Percentiles rank a stretch among this genome's conserved stretches.
phyloP scores from a whole-genome alignment of 345 rosid species.

The Pistacia vera region DNA sequence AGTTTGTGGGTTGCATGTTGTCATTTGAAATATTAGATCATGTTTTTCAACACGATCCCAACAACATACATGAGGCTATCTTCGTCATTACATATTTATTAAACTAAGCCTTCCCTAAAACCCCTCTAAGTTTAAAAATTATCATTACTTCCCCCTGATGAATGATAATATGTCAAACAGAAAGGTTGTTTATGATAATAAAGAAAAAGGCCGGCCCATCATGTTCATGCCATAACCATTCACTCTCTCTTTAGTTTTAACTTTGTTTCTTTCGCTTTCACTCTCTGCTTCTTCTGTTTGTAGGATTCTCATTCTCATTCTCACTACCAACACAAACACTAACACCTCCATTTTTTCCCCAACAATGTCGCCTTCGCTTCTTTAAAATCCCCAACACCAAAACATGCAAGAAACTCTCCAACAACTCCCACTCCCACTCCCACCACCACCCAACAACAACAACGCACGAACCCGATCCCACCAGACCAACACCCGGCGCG shows the following conservation, averaged over 20 bases:
- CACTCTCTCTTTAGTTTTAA: not conserved
- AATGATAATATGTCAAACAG: too few species aligned
- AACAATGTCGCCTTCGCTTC: not conserved
- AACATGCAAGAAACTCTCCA: not conserved
- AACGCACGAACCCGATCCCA: not conserved
- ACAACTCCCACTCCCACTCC: not conserved
- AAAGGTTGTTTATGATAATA: too few species aligned
- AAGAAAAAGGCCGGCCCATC: too few species aligned
- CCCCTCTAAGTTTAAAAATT: too few species aligned
- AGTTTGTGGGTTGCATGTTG: too few species aligned
- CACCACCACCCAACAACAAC: not conserved
- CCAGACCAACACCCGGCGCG: slow-evolving; percentile 17
- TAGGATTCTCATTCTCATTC: not conserved
- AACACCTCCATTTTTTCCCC: not conserved
- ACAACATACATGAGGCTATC: too few species aligned
- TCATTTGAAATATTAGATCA: too few species aligned
- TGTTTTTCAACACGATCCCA: too few species aligned
- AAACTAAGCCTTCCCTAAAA: too few species aligned
- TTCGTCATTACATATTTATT: too few species aligned
- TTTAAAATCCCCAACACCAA: not conserved
- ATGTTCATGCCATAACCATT: too few species aligned
- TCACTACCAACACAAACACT: not conserved
- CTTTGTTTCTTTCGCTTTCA: not conserved
- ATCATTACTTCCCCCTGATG: too few species aligned
- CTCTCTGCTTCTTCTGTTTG: not conserved